Base-by-base conservation (phyloP, 805 yeast genomes). In the Metschnikowia picachoensis region DNA sequence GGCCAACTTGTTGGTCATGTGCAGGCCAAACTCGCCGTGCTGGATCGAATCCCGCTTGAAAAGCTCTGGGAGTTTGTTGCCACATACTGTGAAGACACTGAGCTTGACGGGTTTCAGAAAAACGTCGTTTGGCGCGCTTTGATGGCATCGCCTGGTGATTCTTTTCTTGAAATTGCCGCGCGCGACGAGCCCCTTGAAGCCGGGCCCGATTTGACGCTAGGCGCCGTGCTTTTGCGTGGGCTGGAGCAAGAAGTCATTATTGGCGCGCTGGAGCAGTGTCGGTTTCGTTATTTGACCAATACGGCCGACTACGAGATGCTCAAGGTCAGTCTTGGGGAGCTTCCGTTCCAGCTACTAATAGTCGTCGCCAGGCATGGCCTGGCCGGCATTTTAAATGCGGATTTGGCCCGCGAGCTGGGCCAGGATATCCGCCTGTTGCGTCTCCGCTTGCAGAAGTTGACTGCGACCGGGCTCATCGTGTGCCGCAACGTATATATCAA, bases 351-450 rank as follows among this genome's bases (percentile, higher is more conserved):
- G 12, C 78, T 85, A 34, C 60, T 85, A 16, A 66, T 79, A 41
- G 82, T 77, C 40, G 82, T 85, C 43, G 86, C 90, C 0, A 76
- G 72, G 48, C 60, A 77, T 29, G 80, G 80, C 20, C 64, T 70
- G 0, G 55, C 61, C 1, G 94, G 94, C 9, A 77, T 85, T 13
- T 72, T 77, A 40, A 78, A 91, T 0, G 66, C 79, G 29, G 80
- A 78, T 25, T 66, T 85, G 47, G 77, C 82, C 2, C 65, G 67
- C 35, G 69, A 65, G 15, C 78, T 90, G 0, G 78, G 78, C 8
- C 94, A 85, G 62, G 94, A 85, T 56, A 78, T 83, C 14, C 72
- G 92, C 51, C 83, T 90, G 47, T 68, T 84, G 35, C 81, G 90
- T 0, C 70, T 80, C 1, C 71, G 94, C 53, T 67, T 84, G 43